These are phyloP conservation scores for Acacia confusa DNA, from an alignment of 306 rosid genomes.

Conservation along the genomic window DNA sequence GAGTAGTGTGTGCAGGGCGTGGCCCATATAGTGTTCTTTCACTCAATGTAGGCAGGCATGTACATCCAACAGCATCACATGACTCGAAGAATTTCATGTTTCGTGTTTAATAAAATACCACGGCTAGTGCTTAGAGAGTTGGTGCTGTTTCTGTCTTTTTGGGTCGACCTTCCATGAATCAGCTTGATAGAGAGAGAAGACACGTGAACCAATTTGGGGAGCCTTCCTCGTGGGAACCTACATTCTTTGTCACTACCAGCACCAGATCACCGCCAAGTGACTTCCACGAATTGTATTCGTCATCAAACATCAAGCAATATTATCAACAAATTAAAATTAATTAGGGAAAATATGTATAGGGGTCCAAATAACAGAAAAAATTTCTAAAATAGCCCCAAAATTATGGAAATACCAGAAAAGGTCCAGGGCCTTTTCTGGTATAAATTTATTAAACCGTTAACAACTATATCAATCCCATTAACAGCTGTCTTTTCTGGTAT, in stretches of 20 bases:
- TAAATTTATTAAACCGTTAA: too few species aligned
- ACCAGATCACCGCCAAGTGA: neutral
- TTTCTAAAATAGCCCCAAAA: too few species aligned
- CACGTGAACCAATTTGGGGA: neutral
- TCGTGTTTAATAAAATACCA: neutral
- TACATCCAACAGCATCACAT: constrained; percentile 26
- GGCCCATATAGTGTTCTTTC: neutral
- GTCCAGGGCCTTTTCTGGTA: too few species aligned
- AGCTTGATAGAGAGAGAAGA: neutral
- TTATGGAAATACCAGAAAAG: too few species aligned
- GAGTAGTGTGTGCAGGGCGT: neutral
- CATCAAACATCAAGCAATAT: neutral
- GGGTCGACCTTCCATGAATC: neutral
- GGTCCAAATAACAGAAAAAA: too few species aligned
- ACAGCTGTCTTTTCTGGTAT: too few species aligned
- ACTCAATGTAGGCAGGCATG: neutral
- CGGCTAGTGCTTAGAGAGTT: neutral
- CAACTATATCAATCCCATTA: too few species aligned
- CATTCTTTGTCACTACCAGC: neutral
- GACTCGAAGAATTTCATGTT: constrained; percentile 15
- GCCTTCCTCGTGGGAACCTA: neutral
- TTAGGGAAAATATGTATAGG: too few species aligned
- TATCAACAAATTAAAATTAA: neutral
- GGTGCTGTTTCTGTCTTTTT: neutral
- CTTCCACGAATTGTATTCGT: neutral